phyloP scores from a whole-genome alignment of 2,329 filamentous ascomycete species.

The Penicillium glabrum region DNA sequence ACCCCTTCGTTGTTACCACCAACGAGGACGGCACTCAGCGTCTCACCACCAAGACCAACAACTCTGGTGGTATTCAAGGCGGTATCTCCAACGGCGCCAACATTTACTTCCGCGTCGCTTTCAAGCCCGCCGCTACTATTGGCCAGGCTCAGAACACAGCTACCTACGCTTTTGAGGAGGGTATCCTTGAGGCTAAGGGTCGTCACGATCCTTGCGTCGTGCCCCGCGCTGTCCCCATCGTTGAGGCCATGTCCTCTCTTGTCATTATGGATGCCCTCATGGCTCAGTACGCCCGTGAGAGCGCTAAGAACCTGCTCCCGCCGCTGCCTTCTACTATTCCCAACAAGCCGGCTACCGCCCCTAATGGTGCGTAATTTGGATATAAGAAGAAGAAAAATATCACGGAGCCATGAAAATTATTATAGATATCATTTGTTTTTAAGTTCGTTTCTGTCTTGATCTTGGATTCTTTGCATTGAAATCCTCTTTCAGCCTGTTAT shows the following conservation, averaged over 20 bases:
- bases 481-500: neutral
- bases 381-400: neutral
- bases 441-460: neutral
- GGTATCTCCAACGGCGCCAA: slow-evolving; percentile 91
- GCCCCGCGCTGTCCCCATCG: slow-evolving; percentile 70
- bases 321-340: slow-evolving; percentile 38
- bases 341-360: slow-evolving; percentile 32
- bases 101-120: slow-evolving; percentile 92
- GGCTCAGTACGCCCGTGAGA: slow-evolving; percentile 69
- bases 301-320: slow-evolving; percentile 48
- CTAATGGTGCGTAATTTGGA: slow-evolving; percentile 15
- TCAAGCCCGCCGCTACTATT: slow-evolving; percentile 95
- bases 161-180: slow-evolving; percentile 73
- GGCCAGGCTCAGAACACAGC: slow-evolving; percentile 82
- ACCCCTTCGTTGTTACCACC: slow-evolving; percentile 68
- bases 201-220: slow-evolving; percentile 93
- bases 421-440: slow-evolving; percentile 4
- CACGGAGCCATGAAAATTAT: slow-evolving; percentile 6
- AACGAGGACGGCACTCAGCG: slow-evolving; percentile 45
- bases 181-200: slow-evolving; percentile 85
- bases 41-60: slow-evolving; percentile 87
- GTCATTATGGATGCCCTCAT: slow-evolving; percentile 84
- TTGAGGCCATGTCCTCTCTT: slow-evolving; percentile 84
- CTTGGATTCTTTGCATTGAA: neutral
- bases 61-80: slow-evolving; percentile 91